A percentile compares a stretch with the other conserved stretches of the same genome.
phyloP scores from a whole-genome alignment of 768 basidiomycete species.

The Lactarius deliciosus region DNA sequence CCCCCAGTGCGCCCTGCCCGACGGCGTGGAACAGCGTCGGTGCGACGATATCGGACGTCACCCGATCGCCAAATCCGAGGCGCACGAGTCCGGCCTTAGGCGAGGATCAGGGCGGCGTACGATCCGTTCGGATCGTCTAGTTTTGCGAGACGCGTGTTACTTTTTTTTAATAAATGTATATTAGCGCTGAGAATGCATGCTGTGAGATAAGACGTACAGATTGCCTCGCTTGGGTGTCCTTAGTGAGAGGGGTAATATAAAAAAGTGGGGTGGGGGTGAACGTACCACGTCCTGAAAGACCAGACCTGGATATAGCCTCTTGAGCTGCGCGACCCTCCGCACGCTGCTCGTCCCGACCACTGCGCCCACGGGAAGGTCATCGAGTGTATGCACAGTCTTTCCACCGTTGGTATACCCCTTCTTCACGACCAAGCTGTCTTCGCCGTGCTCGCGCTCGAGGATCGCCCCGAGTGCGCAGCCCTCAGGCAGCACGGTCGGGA shows the following conservation, averaged over 20 bases:
- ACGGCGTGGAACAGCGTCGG: slow-evolving; percentile 86
- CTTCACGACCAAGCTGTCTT: slow-evolving; percentile 87
- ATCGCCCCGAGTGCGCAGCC: slow-evolving; percentile 87
- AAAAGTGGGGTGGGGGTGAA: slow-evolving; percentile 29
- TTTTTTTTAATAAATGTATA: slow-evolving; percentile 37
- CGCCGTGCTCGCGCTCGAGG: slow-evolving; percentile 82
- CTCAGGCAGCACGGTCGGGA: slow-evolving; percentile 82
- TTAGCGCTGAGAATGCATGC: neutral
- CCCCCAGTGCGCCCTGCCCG: slow-evolving; percentile 87
- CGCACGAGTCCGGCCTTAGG: slow-evolving; percentile 90
- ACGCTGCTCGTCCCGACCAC: slow-evolving; percentile 97
- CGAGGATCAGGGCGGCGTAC: slow-evolving; percentile 88
- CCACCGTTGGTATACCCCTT: slow-evolving; percentile 45
- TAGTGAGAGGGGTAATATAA: slow-evolving; percentile 7
- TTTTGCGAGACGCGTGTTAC: slow-evolving; percentile 89
- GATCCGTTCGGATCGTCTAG: slow-evolving; percentile 80
- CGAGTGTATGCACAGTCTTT: slow-evolving; percentile 59
- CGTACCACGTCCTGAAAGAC: slow-evolving; percentile 87
- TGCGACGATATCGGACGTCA: slow-evolving; percentile 69
- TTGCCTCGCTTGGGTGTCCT: slow-evolving; percentile 67
- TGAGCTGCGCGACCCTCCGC: slow-evolving; percentile 86
- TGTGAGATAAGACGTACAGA: slow-evolving; percentile 53
- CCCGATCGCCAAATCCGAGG: slow-evolving; percentile 68
- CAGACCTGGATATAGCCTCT: slow-evolving; percentile 70
- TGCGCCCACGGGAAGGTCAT: slow-evolving; percentile 82